Evolutionary conservation across 768 basidiomycete genomes (phyloP), one percentile per base, ranked within the genome.

Genomic region (Mycena rebaudengoi): DNA sequence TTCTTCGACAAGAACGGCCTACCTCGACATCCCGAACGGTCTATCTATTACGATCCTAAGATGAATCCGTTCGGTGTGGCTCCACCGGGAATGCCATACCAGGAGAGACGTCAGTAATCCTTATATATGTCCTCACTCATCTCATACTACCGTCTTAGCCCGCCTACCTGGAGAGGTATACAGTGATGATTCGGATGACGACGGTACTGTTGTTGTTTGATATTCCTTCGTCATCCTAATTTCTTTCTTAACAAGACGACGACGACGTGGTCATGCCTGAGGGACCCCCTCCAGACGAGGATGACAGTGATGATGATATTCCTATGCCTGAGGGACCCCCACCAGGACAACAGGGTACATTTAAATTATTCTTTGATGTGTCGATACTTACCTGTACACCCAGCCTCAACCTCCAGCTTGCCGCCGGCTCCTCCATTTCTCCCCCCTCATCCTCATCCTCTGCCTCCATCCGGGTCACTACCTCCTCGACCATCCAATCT

Each of bases 1-100:
- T 73, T 88, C 33, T 96, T 96, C 79, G 86, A 91, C 70, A 91
- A 91, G 75, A 87, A 91, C 70, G 96, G 96, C 12, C 84, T 94
- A 39, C 91, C 95, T 65, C 83, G 91, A 55, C 93, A 95, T 78
- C 96, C 96, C n/a, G 94, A 94, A 72, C 84, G 94, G 67, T 95
- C 92, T 76, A 82, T 96, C 33, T 98, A 97, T 75, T 98, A 95
- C 78, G 92, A 99, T 70, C 86, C 92, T 28, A 86, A 95, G 40
- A 90, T 96, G 87, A 99, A 99, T 73, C 95, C 95, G 23, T 96
- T 83, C 72, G 96, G 96, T 28, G 92, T 95, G 18, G 89, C 96
- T 20, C 96, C 96, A 40, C 97, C 96, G 13, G 97, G 97, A 7
- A 94, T 98, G 95, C 95, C 94, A n/a, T 98, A 98, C 76, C 79